Percentiles rank a stretch among this genome's conserved stretches.
These are phyloP conservation scores for Talinum fruticosum DNA, from an alignment of 148 eudicot species.

Conservation along the genomic window DNA sequence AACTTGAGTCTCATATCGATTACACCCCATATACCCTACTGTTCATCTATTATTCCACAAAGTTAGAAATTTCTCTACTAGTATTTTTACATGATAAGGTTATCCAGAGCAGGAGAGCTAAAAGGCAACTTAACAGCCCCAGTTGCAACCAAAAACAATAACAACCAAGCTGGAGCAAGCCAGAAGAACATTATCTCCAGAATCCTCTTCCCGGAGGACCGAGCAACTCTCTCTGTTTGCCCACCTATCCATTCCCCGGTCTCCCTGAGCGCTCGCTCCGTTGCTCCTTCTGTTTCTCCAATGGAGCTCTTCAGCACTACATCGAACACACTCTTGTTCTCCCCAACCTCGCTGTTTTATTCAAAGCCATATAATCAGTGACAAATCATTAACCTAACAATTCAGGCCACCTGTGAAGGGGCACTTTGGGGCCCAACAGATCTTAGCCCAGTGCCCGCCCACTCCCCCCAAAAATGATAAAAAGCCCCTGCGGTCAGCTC, in stretches of 20 bases:
- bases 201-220: conserved; percentile 51
- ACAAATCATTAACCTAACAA: not conserved
- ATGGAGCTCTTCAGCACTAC: conserved; percentile 45
- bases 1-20: no score
- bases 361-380: not conserved
- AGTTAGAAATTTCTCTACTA: not conserved
- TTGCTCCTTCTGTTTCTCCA: conserved; percentile 53
- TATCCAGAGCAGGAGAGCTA: conserved; percentile 50
- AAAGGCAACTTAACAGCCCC: conserved; percentile 61
- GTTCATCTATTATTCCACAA: not conserved
- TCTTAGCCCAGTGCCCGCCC: no score
- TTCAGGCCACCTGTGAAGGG: no score
- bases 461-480: no score
- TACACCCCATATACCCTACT: no score
- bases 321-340: conserved; percentile 45
- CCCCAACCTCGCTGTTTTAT: conserved; percentile 32
- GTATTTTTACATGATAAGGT: conserved; percentile 25
- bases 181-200: conserved; percentile 44
- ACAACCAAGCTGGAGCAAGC: conserved; percentile 61
- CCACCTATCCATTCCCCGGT: conserved; percentile 67
- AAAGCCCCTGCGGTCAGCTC: no score
- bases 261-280: conserved; percentile 65
- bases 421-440: no score
- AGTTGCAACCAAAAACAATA: conserved; percentile 52
- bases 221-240: conserved; percentile 43